Conservation (phyloP, 2,329 filamentous ascomycete genomes). For the Aspergillus chevalieri region DNA sequence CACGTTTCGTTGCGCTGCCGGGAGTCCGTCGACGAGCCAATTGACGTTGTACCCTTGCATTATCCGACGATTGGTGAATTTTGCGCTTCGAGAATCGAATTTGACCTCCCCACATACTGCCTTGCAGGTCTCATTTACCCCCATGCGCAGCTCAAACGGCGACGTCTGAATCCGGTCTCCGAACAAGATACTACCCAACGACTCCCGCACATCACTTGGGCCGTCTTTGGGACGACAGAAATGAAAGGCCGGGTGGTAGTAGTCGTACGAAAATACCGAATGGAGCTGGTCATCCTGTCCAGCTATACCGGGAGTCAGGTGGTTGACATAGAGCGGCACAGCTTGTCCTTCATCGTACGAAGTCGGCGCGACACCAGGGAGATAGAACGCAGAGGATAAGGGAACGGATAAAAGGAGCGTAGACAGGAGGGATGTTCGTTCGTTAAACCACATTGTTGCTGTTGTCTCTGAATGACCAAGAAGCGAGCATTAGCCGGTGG, state of each 20-base stretch:
- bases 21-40: constrained; percentile 91
- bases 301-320: constrained; percentile 77
- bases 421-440: constrained; percentile 25
- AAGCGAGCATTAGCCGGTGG: neutral
- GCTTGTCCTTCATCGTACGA: constrained; percentile 75
- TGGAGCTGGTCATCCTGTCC: constrained; percentile 72
- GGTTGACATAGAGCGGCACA: constrained; percentile 88
- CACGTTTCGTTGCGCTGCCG: constrained; percentile 74
- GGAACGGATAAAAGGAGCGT: constrained; percentile 25
- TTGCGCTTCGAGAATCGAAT: constrained; percentile 59
- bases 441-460: constrained; percentile 32
- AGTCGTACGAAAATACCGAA: constrained; percentile 93
- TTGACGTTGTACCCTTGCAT: constrained; percentile 84
- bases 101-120: constrained; percentile 64
- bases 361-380: constrained; percentile 89
- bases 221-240: constrained; percentile 79
- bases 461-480: constrained; percentile 6
- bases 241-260: constrained; percentile 81
- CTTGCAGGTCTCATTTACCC: constrained; percentile 79
- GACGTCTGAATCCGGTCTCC: constrained; percentile 97
- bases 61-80: constrained; percentile 79
- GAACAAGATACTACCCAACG: constrained; percentile 91
- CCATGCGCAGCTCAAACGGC: constrained; percentile 84
- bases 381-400: constrained; percentile 70
- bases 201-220: constrained; percentile 75